These are phyloP conservation scores for Aspergillus affinis DNA, from an alignment of 495 filamentous ascomycete genomes.

Conservation along the genomic window DNA sequence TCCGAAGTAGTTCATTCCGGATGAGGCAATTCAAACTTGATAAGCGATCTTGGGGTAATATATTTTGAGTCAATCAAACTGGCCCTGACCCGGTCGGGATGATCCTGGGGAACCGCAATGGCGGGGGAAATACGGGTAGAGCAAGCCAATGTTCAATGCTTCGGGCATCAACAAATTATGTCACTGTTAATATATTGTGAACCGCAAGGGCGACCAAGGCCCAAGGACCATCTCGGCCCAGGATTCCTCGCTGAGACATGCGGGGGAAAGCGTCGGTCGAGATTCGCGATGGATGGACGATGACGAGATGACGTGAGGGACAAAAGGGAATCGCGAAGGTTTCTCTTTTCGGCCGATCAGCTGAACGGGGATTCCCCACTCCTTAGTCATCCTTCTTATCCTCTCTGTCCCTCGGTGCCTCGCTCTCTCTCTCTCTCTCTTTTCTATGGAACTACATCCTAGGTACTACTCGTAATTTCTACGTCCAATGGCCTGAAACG, in stretches of 20 bases:
- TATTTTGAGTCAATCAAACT: neutral
- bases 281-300: neutral
- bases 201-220: slow-evolving; percentile 4
- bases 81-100: neutral
- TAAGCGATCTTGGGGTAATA: neutral
- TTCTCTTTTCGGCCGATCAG: neutral
- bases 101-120: neutral
- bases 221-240: neutral
- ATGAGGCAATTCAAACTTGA: neutral
- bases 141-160: neutral
- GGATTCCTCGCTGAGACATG: slow-evolving; percentile 1
- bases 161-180: slow-evolving; percentile 1
- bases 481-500: neutral
- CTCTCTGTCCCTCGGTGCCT: neutral
- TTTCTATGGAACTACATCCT: neutral
- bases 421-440: neutral
- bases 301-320: neutral
- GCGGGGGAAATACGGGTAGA: neutral
- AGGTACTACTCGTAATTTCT: neutral
- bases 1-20: neutral
- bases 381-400: neutral
- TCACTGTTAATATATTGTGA: slow-evolving; percentile 5
- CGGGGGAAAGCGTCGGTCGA: slow-evolving; percentile 3
- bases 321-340: neutral
- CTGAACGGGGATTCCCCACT: neutral